Percentiles rank a stretch among this genome's conserved stretches.
Evolutionary conservation across 2,329 filamentous ascomycete species (phyloP).

Genomic region (Fusarium buharicum): DNA sequence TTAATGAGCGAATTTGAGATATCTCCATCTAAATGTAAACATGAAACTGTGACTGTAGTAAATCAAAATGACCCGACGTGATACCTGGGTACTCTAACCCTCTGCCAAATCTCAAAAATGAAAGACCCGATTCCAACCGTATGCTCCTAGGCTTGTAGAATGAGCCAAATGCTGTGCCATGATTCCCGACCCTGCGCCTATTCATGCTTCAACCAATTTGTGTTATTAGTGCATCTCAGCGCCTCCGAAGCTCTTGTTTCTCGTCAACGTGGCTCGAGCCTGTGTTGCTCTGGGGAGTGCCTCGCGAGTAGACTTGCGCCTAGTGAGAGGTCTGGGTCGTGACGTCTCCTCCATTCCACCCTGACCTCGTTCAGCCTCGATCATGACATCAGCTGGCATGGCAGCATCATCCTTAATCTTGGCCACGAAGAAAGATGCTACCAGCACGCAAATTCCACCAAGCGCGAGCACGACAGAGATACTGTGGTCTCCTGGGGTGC

Average conservation of each 20-base stretch:
- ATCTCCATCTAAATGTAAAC: conserved; percentile 20
- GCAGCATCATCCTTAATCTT: conserved; percentile 71
- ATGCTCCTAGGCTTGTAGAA: conserved; percentile 16
- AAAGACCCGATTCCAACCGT: conserved; percentile 11
- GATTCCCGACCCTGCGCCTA: conserved; percentile 15
- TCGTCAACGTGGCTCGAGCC: conserved; percentile 58
- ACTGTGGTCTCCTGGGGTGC: conserved; percentile 84
- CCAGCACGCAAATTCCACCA: conserved; percentile 80
- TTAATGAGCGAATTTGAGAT: conserved; percentile 20
- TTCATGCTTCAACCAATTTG: conserved; percentile 6
- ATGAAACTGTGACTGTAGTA: conserved; percentile 9
- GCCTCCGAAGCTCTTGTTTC: conserved; percentile 62
- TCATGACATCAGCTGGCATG: conserved; percentile 52
- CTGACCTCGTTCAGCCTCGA: conserved; percentile 57
- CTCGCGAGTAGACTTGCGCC: conserved; percentile 56
- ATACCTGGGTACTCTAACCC: conserved; percentile 8
- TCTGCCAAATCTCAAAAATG: conserved; percentile 1
- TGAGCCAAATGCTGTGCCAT: conserved; percentile 22
- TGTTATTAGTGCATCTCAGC: conserved; percentile 50
- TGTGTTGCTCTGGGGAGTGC: conserved; percentile 56
- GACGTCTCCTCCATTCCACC: conserved; percentile 47
- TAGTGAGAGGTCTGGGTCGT: conserved; percentile 41
- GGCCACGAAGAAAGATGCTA: conserved; percentile 78
- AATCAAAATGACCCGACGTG: conserved; percentile 13
- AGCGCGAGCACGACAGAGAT: conserved; percentile 88